Evolutionary conservation across 2,329 filamentous ascomycete species (phyloP), one percentile per base, ranked within the genome.

Genomic region (Ramichloridium luteum): DNA sequence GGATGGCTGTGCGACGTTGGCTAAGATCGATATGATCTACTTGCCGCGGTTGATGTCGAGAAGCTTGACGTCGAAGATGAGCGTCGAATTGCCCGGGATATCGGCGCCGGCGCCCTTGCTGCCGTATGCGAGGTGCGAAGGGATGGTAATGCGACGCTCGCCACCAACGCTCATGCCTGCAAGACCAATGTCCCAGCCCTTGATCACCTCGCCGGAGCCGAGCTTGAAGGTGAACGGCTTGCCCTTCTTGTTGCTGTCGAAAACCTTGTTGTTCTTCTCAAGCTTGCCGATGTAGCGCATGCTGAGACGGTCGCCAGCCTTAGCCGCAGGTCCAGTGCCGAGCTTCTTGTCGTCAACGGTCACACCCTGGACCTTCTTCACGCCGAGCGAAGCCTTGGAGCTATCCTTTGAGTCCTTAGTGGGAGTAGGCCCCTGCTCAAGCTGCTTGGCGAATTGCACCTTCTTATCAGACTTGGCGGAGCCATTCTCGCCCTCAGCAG

Each of bases 201-300:
- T 90, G 68, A 98, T 98, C 52, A 98, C 92, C 61, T 96, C 83
- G 40, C 86, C 86, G 56, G 77, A 75, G 48, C 90, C 92, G 39
- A 92, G 76, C 70, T 88, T 93, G 75, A 96, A 96, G 46, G 72
- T 72, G 67, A 98, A 98, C 36, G 92, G 88, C 68, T 93, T 86
- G 51, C 90, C 90, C 68, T 92, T 94, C 73, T 96, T 98, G 73
- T 98, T 96, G 61, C 80, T 72, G 62, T 96, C 88, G 54, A 98
- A 98, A 47, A 93, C 77, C 67, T 94, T 92, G 62, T 85, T 85
- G 60, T 93, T 80, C 54, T 78, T 73, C 41, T 90, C 41, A 34
- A 68, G 80, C 72, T 98, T 98, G 61, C 90, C 90, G 51, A 98
- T 96, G 67, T 98, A 98, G 55, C 90, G 77, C 74, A 98, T 90